phyloP scores from a whole-genome alignment of 1,139 yeast genomes.

The Debaryomycetaceae sp. region DNA sequence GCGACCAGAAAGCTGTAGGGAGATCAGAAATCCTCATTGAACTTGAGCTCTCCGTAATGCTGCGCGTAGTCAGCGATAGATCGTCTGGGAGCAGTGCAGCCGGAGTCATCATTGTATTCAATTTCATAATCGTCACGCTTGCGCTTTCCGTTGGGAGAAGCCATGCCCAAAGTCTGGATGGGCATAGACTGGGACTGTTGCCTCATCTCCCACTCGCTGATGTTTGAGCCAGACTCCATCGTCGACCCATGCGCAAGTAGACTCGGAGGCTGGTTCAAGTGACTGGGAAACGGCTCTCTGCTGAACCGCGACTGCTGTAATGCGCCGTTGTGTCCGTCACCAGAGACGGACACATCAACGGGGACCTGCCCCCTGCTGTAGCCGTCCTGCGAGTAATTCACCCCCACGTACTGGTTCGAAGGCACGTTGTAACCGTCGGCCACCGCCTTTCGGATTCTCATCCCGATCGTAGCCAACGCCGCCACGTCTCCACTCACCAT shows the following conservation, averaged over 20 bases:
- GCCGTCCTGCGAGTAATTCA: neutral
- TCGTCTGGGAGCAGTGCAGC: conserved; percentile 16
- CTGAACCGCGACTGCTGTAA: conserved; percentile 2
- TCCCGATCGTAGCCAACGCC: conserved; percentile 55
- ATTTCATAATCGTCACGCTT: conserved; percentile 26
- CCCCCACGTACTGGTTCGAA: conserved; percentile 3
- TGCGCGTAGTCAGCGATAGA: conserved; percentile 17
- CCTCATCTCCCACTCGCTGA: conserved; percentile 46
- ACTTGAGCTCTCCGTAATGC: conserved; percentile 42
- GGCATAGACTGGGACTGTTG: neutral
- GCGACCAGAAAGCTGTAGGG: too few relatives aligned
- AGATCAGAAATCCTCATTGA: conserved; percentile 42
- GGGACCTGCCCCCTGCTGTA: neutral
- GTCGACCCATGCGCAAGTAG: conserved; percentile 40
- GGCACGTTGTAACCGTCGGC: conserved; percentile 54
- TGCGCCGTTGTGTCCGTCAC: conserved; percentile 7
- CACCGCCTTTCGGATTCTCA: conserved; percentile 68
- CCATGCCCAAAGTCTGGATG: conserved; percentile 1
- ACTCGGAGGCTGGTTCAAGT: conserved; percentile 37
- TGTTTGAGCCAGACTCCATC: conserved; percentile 38
- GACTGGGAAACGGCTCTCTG: conserved; percentile 55
- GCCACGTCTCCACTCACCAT: conserved; percentile 18
- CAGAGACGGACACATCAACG: conserved; percentile 2
- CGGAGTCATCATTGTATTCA: neutral
- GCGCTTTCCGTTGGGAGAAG: conserved; percentile 27